Evolutionary conservation across 2,329 filamentous ascomycete genomes (phyloP), one percentile per base, ranked within the genome.

Genomic region (Epichloe typhina): DNA sequence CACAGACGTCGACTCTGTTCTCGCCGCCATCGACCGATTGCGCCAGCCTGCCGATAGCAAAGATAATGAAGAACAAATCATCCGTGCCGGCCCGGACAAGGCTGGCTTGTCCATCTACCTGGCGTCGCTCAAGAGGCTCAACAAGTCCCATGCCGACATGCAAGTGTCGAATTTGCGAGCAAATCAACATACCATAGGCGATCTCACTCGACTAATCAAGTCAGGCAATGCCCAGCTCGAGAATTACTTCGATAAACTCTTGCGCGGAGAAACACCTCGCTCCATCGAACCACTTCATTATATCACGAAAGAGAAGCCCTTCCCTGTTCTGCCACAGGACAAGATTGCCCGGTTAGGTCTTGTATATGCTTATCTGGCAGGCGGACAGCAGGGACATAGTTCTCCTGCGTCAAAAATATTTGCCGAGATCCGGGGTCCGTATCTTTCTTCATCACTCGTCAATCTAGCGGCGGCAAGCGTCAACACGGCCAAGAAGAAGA

Each of bases 41-140:
- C 83, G 88, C 58, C 86, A 94, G 61, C 91, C 93, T n/a, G 82
- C 90, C 54, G 89, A 97, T 64, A 88, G 89, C 64, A 91, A 93
- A 62, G 88, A 86, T 58, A 82, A 86, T 55, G 93, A 98, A 66
- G 93, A 98, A 67, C 82, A 84, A 50, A 89, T 96, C 55, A 90
- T 98, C 61, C 83, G 88, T 50, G 80, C 83, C 57, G 89, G 88
- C n/a, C 90, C 90, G 1, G 83, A 88, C 58, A 85, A 84, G 66
- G 82, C 83, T 35, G 90, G 90, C 40, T 72, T 98, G 51, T 77
- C 82, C 38, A 86, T 87, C 59, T 98, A 95, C 67, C 79, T 98
- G 47, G 83, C 82, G 44, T 95, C 91, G 5, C 80, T 97, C 58
- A 93, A 94, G 69, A 84, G 93, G 41, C 80, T 95, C 35, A 89